These are phyloP conservation scores for Penicillium sp. DNA, from an alignment of 2,329 filamentous ascomycete genomes.

Conservation along the genomic window DNA sequence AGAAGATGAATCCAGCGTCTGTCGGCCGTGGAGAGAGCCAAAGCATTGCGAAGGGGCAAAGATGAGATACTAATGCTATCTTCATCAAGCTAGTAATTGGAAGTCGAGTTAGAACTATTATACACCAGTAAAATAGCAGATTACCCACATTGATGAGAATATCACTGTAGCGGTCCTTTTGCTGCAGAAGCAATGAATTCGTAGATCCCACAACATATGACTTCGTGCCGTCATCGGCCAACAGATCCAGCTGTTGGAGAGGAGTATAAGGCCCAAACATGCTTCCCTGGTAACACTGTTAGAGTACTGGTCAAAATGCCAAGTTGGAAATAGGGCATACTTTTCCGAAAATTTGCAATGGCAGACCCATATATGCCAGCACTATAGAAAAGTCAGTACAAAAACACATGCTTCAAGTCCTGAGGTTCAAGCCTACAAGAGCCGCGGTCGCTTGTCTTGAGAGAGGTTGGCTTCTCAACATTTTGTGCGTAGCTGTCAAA, in stretches of 20 bases:
- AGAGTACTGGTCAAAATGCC: conserved; percentile 56
- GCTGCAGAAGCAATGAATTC: conserved; percentile 89
- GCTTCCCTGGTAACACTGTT: conserved; percentile 69
- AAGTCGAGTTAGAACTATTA: not conserved
- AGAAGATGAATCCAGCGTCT: conserved; percentile 96
- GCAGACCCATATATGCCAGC: conserved; percentile 90
- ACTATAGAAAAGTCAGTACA: conserved; percentile 52
- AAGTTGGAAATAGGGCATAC: conserved; percentile 45
- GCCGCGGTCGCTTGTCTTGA: conserved; percentile 87
- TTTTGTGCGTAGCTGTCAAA: conserved; percentile 80
- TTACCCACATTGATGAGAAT: conserved; percentile 77
- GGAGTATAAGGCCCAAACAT: conserved; percentile 97
- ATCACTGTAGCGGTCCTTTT: conserved; percentile 94
- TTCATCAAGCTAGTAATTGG: conserved; percentile 69
- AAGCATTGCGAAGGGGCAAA: conserved; percentile 72
- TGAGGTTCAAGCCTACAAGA: conserved; percentile 58
- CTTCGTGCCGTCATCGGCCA: conserved; percentile 92
- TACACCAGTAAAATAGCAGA: not conserved
- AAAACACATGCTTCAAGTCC: not conserved
- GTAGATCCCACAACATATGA: conserved; percentile 98
- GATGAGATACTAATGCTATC: conserved; percentile 83
- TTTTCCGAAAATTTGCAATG: conserved; percentile 93
- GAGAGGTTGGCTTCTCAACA: conserved; percentile 75
- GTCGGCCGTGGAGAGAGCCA: conserved; percentile 82
- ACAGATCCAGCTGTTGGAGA: conserved; percentile 88